Evolutionary conservation across 108 stramenopile genomes (phyloP).

Genomic region (Stephanodiscus triporus): DNA sequence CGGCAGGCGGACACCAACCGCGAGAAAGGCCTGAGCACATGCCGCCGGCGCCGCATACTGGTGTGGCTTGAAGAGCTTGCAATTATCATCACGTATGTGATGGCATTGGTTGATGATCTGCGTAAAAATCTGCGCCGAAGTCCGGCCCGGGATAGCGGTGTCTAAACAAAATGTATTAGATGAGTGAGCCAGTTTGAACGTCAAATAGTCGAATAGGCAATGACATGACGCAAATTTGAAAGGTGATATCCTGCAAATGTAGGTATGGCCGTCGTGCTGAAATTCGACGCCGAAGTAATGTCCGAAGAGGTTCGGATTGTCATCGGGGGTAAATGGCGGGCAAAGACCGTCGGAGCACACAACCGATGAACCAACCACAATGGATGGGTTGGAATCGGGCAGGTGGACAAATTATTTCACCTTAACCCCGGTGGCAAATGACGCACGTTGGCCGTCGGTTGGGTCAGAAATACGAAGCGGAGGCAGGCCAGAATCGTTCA

Average conservation of each 20-base stretch:
- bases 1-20: conserved; percentile 6
- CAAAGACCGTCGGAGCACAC: neutral
- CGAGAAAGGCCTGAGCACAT: neutral
- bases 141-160: neutral
- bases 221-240: conserved; percentile 20
- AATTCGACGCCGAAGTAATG: conserved; percentile 13
- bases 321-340: neutral
- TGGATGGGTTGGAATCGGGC: too few relatives aligned
- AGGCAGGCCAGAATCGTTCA: too few relatives aligned
- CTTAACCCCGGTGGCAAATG: too few relatives aligned
- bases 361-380: too few relatives aligned
- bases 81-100: conserved; percentile 1
- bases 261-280: neutral
- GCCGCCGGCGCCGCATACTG: conserved; percentile 9
- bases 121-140: conserved; percentile 1
- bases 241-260: conserved; percentile 9
- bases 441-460: too few relatives aligned
- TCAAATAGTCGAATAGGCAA: neutral
- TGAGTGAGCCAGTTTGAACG: neutral
- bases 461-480: too few relatives aligned
- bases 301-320: too few relatives aligned
- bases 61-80: neutral
- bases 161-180: conserved; percentile 1
- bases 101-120: neutral
- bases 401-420: too few relatives aligned